phyloP scores from a whole-genome alignment of 345 rosid genomes.

The Euphorbia lathyris region DNA sequence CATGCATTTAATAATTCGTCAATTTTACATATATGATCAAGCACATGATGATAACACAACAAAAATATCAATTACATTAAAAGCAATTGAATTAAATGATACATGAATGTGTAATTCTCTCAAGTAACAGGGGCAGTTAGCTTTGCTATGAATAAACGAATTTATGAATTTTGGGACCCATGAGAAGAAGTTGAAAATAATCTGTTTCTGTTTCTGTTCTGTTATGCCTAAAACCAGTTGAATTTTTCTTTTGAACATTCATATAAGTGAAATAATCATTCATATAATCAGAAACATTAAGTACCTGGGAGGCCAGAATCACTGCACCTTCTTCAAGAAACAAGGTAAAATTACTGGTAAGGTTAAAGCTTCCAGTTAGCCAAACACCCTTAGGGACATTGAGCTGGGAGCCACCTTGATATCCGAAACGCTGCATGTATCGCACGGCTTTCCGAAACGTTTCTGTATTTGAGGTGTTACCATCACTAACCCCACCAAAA shows the following conservation, averaged over 20 bases:
- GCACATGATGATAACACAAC: neutral
- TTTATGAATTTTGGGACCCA: neutral
- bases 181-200: neutral
- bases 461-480: slow-evolving; percentile 66
- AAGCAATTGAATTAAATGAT: neutral
- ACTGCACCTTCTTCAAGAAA: slow-evolving; percentile 78
- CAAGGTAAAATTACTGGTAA: slow-evolving; percentile 89
- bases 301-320: slow-evolving; percentile 86
- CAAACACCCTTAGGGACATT: slow-evolving; percentile 75
- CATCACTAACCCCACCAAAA: slow-evolving; percentile 94
- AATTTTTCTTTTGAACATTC: too few relatives aligned
- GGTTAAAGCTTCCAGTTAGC: slow-evolving; percentile 91
- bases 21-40: neutral
- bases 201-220: too few relatives aligned
- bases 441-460: slow-evolving; percentile 64
- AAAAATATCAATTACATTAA: neutral
- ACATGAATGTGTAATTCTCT: too few relatives aligned
- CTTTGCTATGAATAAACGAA: neutral
- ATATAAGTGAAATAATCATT: too few relatives aligned
- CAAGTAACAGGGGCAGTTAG: too few relatives aligned
- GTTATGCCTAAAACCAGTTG: too few relatives aligned
- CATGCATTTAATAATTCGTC: too few relatives aligned
- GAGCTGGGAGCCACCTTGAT: slow-evolving; percentile 65
- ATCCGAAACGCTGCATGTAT: slow-evolving; percentile 45
- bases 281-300: neutral